Base-by-base conservation (phyloP, 2,329 filamentous ascomycete species). In the Verticillium tricorpus region DNA sequence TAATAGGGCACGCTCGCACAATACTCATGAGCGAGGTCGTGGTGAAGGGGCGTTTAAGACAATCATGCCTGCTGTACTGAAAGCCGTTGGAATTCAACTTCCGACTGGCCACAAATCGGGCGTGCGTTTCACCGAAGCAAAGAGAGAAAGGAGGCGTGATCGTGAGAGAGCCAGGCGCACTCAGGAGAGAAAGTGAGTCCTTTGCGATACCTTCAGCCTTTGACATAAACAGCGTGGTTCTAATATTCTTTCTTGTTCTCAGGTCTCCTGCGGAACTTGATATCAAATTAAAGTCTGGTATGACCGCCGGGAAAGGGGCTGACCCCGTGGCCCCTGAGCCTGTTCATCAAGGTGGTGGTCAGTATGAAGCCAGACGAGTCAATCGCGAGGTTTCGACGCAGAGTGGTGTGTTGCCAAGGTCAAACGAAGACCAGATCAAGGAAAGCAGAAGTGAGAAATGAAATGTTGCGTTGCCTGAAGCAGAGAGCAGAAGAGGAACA, bases 331-430 rank as follows among this genome's bases (percentile, higher is more conserved):
- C 40, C 15, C 58, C 58, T n/a, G 28, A 54, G 32, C 39, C 58
- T 35, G 15, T 59, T 5, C 58, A 59, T 25, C 58, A 59, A 31
- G 58, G 58, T 2, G 58, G 58, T 25, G 58, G 58, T 8, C 25
- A 25, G 19, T 59, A 59, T 19, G 58, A 55, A 25, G n/a, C 40
- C 5, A 31, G 45, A 11, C 40, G 58, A 39, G 12, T 59, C 17
- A n/a, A 32, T 54, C 32, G 19, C n/a, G 35, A 59, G n/a, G 50
- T 32, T 15, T 59, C 45, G 8, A 15, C 12, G 35, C 22, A 32
- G 28, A 34, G 37, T 34, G 19, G 39, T 14, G 15, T n/a, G 15
- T 25, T 15, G 2, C 9, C 45, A 22, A n/a, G 2, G 9, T 12
- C 19, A 12, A 22, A 14, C 11, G 19, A 12, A 8, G 12, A 14